Evolutionary conservation across 305 asterid genomes (phyloP).

Genomic region (Euphrasia arctica): DNA sequence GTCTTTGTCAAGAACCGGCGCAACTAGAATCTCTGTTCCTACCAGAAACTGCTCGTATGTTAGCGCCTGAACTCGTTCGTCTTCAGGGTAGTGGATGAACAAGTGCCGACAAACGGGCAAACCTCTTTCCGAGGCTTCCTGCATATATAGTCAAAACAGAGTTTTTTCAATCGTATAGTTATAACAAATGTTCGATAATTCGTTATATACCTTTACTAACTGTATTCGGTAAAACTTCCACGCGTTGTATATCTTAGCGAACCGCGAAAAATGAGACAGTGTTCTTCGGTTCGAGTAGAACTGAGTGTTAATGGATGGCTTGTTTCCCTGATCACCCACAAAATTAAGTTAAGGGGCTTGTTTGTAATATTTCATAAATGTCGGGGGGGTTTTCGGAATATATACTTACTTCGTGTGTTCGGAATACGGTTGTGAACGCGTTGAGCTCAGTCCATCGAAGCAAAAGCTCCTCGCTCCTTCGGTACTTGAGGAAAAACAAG

Average conservation of each 20-base stretch:
- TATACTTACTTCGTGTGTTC: slow-evolving; percentile 83
- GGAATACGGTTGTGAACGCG: slow-evolving; percentile 80
- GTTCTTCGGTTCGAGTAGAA: slow-evolving; percentile 81
- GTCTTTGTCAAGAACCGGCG: slow-evolving; percentile 83
- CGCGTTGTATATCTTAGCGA: slow-evolving; percentile 78
- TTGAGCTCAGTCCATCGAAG: slow-evolving; percentile 91
- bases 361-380: too few relatives aligned
- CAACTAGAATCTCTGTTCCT: slow-evolving; percentile 87
- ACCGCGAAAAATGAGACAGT: slow-evolving; percentile 67
- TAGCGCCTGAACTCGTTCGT: slow-evolving; percentile 52
- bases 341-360: too few relatives aligned
- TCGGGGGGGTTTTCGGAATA: too few relatives aligned
- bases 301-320: slow-evolving; percentile 69
- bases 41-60: slow-evolving; percentile 80
- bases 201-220: slow-evolving; percentile 60
- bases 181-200: not conserved
- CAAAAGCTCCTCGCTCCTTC: slow-evolving; percentile 81
- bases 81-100: slow-evolving; percentile 84
- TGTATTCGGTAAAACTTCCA: slow-evolving; percentile 91
- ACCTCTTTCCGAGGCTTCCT: slow-evolving; percentile 91
- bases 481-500: slow-evolving; percentile 68
- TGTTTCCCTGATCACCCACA: slow-evolving; percentile 78
- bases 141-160: slow-evolving; percentile 10
- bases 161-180: not conserved
- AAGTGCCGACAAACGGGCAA: slow-evolving; percentile 94